These are phyloP conservation scores for Suhomyces xylopsoci DNA, from an alignment of 805 yeast genomes.

Conservation along the genomic window DNA sequence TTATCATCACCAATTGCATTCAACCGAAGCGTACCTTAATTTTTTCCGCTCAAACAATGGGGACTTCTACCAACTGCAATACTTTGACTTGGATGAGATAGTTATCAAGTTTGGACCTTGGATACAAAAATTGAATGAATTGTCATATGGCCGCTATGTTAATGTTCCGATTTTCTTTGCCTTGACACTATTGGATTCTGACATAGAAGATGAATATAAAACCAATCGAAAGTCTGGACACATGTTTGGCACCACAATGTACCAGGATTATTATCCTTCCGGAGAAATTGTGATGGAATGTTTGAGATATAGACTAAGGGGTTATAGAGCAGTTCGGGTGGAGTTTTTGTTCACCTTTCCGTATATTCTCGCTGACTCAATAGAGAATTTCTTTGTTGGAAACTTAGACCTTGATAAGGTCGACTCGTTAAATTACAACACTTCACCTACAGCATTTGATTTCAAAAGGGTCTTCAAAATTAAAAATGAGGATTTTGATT, in stretches of 20 bases:
- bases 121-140: constrained; percentile 6
- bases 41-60: not conserved
- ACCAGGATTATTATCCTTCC: constrained; percentile 9
- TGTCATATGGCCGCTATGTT: constrained; percentile 3
- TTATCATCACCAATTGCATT: not conserved
- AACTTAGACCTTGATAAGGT: constrained; percentile 1
- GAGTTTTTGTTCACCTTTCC: constrained; percentile 7
- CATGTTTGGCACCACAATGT: constrained; percentile 7
- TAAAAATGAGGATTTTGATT: not conserved
- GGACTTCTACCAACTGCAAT: constrained; percentile 5
- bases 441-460: not conserved
- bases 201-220: not conserved
- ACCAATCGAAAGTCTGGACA: constrained; percentile 4
- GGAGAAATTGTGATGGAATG: constrained; percentile 10
- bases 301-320: constrained; percentile 5
- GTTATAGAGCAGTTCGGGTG: constrained; percentile 1
- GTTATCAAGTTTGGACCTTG: constrained; percentile 9
- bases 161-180: constrained; percentile 5
- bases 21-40: not conserved
- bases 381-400: constrained; percentile 5
- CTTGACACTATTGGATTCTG: constrained; percentile 2
- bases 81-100: constrained; percentile 4
- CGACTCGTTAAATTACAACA: constrained; percentile 4
- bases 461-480: constrained; percentile 4
- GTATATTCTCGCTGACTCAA: not conserved